Percentiles rank a stretch among this genome's conserved stretches.
phyloP scores from a whole-genome alignment of 75 land plant species.

The Cupressus sempervirens region DNA sequence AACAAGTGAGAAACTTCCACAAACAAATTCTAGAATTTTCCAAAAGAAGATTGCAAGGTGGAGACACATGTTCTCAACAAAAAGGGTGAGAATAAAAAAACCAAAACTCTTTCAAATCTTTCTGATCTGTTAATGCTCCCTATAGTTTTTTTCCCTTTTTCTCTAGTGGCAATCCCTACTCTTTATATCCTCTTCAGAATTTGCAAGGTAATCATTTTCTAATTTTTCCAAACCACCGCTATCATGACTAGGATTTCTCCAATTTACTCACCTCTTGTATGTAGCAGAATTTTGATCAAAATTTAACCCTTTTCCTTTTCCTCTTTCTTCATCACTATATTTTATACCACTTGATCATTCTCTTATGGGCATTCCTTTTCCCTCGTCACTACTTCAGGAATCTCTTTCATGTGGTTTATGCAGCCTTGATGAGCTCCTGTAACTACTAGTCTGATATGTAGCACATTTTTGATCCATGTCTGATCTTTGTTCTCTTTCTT shows the following conservation, averaged over 20 bases:
- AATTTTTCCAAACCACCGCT: too few species aligned
- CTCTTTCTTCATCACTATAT: conserved; percentile 4
- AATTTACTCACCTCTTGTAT: background rate
- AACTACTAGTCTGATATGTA: background rate
- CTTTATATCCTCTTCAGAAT: conserved; percentile 1
- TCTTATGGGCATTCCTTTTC: conserved; percentile 2
- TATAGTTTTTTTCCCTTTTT: background rate
- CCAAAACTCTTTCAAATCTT: too few species aligned
- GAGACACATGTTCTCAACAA: too few species aligned
- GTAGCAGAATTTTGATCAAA: background rate
- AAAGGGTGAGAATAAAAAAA: too few species aligned
- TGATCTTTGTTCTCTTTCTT: background rate
- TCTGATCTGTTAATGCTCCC: too few species aligned
- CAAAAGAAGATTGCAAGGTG: too few species aligned
- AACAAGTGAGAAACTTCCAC: too few species aligned
- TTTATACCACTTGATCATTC: background rate
- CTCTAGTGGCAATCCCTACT: background rate
- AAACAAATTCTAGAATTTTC: too few species aligned
- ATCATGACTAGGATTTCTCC: too few species aligned
- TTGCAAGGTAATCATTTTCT: too few species aligned
- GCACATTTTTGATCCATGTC: conserved; percentile 1
- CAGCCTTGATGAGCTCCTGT: conserved; percentile 23
- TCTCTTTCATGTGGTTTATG: conserved; percentile 18
- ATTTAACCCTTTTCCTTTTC: background rate
- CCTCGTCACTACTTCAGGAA: background rate